Conservation (phyloP, 2,329 filamentous ascomycete species). For the Fusarium compactum region DNA sequence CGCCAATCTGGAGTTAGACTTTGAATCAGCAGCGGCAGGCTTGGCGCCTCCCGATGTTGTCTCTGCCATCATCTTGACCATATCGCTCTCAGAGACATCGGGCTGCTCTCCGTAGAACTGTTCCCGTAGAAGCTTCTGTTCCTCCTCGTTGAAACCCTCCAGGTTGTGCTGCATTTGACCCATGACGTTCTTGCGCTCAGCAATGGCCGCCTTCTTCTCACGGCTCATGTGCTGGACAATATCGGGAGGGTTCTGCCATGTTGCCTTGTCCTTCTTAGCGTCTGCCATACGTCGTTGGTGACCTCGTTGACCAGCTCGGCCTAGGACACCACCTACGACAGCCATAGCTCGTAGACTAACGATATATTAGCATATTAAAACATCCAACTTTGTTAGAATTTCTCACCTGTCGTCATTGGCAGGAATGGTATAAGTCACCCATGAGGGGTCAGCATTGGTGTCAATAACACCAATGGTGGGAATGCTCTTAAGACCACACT, state of each 20-base stretch:
- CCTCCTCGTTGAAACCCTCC: conserved; percentile 55
- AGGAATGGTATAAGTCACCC: conserved; percentile 96
- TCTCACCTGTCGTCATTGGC: conserved; percentile 92
- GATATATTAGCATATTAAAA: conserved; percentile 41
- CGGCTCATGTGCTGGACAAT: conserved; percentile 55
- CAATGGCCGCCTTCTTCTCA: conserved; percentile 48
- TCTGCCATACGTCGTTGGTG: conserved; percentile 73
- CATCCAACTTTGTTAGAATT: background rate
- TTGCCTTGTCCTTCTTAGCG: conserved; percentile 71
- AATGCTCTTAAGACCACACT: conserved; percentile 88
- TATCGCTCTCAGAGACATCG: conserved; percentile 53
- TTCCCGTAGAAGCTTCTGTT: conserved; percentile 51
- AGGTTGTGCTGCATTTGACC: conserved; percentile 52
- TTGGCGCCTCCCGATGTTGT: conserved; percentile 32
- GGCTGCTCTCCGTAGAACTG: conserved; percentile 44
- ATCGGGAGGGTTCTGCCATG: conserved; percentile 67
- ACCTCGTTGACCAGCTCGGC: conserved; percentile 84
- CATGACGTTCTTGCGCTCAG: conserved; percentile 54
- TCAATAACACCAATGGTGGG: conserved; percentile 96
- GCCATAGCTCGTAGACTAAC: conserved; percentile 81
- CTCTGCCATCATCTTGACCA: conserved; percentile 53
- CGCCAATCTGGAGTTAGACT: background rate
- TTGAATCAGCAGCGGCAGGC: conserved; percentile 13
- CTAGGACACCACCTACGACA: conserved; percentile 86
- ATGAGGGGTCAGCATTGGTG: conserved; percentile 90